Evolutionary conservation across 495 filamentous ascomycete genomes (phyloP), one percentile per base, ranked within the genome.

Genomic region (Arthonia radiata): DNA sequence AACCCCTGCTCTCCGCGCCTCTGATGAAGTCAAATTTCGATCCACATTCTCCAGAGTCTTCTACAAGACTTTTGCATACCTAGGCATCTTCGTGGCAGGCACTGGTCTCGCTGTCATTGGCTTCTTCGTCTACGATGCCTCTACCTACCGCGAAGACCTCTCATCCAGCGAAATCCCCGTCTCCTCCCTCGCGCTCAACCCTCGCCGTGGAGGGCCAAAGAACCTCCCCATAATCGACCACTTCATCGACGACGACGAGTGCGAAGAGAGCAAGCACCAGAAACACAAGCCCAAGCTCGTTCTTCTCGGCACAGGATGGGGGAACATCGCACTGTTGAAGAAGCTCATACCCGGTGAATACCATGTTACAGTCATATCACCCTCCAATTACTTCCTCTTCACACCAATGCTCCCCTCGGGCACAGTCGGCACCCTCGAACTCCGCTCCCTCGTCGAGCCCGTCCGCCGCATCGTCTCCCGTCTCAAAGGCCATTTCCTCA

Each of bases 381-480:
- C 89, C 1, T 71, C 70, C 16, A 94, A 94, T 37, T 89, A 94
- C 50, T 99, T 99, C 51, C 48, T 94, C 19, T 99, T 94, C 46
- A 94, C 89, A 2, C 89, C 89, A 2, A 92, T 99, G 77, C 56
- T 99, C 13, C 89, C 89, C 2, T 83, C 76, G 13, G 89, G 83
- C 5, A 99, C 89, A 0, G 89, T 99, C 15, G 89, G 89, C 1
- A 99, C 89, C 0, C 49, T 99, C 31, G 86, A 90, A 37, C 57
- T 93, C 37, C 58, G 80, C 37, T 86, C 78, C 14, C 49, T 99
- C 35, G 75, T 92, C 12, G 89, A 99, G 49, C 89, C 89, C 2
- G 75, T 99, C 26, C 59, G 89, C 24, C 62, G 75, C 6, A 86
- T 94, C 27, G 60, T 91, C 14, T 50, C 61, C 23, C 57, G 64